Evolutionary conservation across 2,329 filamentous ascomycete genomes (phyloP), one percentile per base, ranked within the genome.

Genomic region (Immersiporthe knoxdaviesiana): DNA sequence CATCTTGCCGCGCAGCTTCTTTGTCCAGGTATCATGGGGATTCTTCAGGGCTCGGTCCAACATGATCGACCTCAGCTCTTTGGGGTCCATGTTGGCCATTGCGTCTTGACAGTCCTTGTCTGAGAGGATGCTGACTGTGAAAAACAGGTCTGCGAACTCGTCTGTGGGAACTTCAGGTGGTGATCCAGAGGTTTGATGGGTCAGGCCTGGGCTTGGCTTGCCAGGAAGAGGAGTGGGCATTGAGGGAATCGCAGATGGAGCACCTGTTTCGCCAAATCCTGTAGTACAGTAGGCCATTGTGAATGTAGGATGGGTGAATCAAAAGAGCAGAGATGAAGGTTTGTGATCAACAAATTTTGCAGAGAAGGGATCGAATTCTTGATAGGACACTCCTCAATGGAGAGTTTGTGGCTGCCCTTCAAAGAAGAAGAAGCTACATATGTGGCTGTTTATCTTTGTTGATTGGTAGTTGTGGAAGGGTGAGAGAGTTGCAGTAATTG

Each of bases 1-100:
- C n/a, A n/a, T 52, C 47, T 52, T 52, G 47, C n/a, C n/a, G 21
- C 47, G n/a, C 21, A 52, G 47, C 47, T 52, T 52, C 47, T 52
- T 14, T 11, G 47, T 52, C 47, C 47, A 52, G 4, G 47, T 10
- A 24, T 52, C 47, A 24, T 52, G 3, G 21, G 47, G 47, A 1
- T 12, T 52, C n/a, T 52, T 52, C 47, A 52, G 2, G 10, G 47
- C 47, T 52, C n/a, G 47, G 8, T 52, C 47, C n/a, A 52, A 21
- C 11, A 52, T 52, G 47, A 52, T n/a, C 7, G n/a, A 24, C n/a
- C 47, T 52, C 21, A 52, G 18, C 47, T 52, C 47, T 11, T 24
- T 24, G 47, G 21, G n/a, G n/a, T 24, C n/a, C 24, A 52, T 52
- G 2, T 24, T 7, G 7, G 47, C 47, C 21, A 52, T 3, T 12